Evolutionary conservation across 2,329 filamentous ascomycete species (phyloP).

Genomic region (Lachnellula arida): DNA sequence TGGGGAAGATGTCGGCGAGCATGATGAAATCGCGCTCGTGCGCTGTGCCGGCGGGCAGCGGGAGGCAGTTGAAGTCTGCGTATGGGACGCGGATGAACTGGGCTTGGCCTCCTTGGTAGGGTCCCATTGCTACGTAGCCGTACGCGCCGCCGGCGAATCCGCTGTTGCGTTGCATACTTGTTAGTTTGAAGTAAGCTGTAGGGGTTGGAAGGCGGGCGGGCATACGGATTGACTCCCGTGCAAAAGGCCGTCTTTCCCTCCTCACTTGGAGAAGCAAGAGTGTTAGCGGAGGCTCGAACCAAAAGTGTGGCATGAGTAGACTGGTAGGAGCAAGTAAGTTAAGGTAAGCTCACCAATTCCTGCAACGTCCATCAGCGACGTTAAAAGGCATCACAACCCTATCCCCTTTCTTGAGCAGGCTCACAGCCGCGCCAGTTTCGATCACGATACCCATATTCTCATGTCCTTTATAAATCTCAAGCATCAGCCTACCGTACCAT

Average conservation of each 20-base stretch:
- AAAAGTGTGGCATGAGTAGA: too few species aligned
- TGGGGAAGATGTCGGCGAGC: constrained; percentile 45
- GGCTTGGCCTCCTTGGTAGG: constrained; percentile 64
- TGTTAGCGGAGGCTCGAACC: too few species aligned
- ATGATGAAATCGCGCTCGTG: constrained; percentile 57
- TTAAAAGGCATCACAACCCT: constrained; percentile 82
- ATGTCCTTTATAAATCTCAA: constrained; percentile 59
- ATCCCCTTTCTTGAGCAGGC: constrained; percentile 67
- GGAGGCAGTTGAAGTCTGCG: constrained; percentile 62
- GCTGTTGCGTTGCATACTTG: constrained; percentile 2
- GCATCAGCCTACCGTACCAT: constrained; percentile 51
- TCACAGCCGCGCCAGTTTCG: constrained; percentile 63
- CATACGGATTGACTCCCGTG: constrained; percentile 53
- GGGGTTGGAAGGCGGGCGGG: constrained; percentile 46
- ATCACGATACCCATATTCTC: constrained; percentile 79
- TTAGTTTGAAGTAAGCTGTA: constrained; percentile 43
- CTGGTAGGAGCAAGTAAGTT: too few species aligned
- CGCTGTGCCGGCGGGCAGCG: constrained; percentile 60
- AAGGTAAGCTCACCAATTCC: constrained; percentile 57
- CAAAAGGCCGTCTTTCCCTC: constrained; percentile 75
- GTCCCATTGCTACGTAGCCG: constrained; percentile 59
- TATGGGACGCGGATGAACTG: constrained; percentile 62
- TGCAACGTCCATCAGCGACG: constrained; percentile 71
- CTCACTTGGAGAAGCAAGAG: constrained; percentile 32
- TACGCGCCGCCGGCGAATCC: constrained; percentile 57